Evolutionary conservation across 2,329 filamentous ascomycete genomes (phyloP).

Genomic region (Gaeumannomyces tritici): DNA sequence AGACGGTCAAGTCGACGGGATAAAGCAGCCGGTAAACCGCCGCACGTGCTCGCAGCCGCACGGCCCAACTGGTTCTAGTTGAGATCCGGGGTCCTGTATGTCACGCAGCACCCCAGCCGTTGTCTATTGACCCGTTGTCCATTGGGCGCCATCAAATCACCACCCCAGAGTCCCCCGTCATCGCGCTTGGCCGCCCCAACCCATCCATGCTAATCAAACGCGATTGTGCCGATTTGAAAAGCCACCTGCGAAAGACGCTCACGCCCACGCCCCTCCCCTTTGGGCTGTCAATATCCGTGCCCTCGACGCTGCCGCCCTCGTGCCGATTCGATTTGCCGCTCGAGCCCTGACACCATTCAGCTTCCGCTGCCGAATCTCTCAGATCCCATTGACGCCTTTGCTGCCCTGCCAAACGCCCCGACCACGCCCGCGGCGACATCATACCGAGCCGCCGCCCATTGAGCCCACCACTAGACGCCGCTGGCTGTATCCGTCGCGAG

Average conservation of each 20-base stretch:
- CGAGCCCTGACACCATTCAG: background rate
- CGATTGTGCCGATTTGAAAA: background rate
- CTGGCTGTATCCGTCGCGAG: background rate
- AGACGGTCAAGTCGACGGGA: background rate
- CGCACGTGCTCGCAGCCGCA: background rate
- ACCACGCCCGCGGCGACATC: background rate
- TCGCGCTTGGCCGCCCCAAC: background rate
- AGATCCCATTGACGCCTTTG: background rate
- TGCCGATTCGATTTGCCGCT: background rate
- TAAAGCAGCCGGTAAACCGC: background rate
- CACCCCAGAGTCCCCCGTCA: background rate
- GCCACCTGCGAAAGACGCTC: background rate
- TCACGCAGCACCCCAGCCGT: background rate
- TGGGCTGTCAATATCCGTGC: background rate
- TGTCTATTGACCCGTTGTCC: background rate
- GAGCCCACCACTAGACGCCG: too few species aligned
- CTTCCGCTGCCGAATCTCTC: background rate
- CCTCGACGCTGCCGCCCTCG: background rate
- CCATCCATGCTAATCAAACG: background rate
- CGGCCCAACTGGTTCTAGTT: background rate
- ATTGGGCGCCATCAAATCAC: background rate
- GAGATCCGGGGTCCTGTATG: background rate
- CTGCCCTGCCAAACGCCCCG: background rate
- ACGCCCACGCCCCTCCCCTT: too few species aligned
- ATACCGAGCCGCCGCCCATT: background rate